Evolutionary conservation across 1,284 basidiomycete species (phyloP).

Genomic region (Ustilago xerochloae): DNA sequence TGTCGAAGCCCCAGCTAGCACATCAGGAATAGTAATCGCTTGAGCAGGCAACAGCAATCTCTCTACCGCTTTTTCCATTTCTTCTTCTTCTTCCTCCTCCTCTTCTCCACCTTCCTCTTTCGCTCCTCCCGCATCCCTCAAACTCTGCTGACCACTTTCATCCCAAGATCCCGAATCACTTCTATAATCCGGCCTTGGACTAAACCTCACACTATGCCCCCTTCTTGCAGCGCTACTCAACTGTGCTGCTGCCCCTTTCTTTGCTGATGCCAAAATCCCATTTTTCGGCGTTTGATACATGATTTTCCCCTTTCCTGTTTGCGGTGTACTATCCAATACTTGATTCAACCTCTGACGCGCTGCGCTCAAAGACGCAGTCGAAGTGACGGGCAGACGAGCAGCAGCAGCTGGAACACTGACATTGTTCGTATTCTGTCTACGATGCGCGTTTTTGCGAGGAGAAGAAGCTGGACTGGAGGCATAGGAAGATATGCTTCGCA

Average conservation of each 20-base stretch:
- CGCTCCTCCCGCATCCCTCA: not conserved
- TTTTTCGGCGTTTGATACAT: slow-evolving; percentile 19
- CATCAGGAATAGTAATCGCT: slow-evolving; percentile 27
- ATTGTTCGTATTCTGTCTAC: slow-evolving; percentile 35
- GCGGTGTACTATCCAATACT: not conserved
- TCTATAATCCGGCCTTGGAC: slow-evolving; percentile 42
- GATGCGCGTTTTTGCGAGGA: slow-evolving; percentile 40
- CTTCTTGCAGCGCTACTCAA: slow-evolving; percentile 7
- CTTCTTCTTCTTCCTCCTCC: not conserved
- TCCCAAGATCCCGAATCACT: slow-evolving; percentile 52
- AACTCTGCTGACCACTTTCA: slow-evolving; percentile 16
- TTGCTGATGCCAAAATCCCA: slow-evolving; percentile 23
- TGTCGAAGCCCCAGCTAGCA: slow-evolving; percentile 5
- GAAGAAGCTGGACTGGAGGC: slow-evolving; percentile 38
- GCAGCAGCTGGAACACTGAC: slow-evolving; percentile 22
- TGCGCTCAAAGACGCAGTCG: slow-evolving; percentile 13
- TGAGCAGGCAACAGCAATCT: slow-evolving; percentile 14
- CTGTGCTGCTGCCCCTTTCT: slow-evolving; percentile 8
- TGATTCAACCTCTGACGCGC: slow-evolving; percentile 25
- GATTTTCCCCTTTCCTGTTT: not conserved
- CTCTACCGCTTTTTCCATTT: slow-evolving; percentile 14
- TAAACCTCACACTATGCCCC: slow-evolving; percentile 43
- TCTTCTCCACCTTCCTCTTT: not conserved
- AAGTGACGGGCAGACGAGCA: no score
- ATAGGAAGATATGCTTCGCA: slow-evolving; percentile 7